These are phyloP conservation scores for Ceriops tagal DNA, from an alignment of 345 rosid species.

Conservation along the genomic window DNA sequence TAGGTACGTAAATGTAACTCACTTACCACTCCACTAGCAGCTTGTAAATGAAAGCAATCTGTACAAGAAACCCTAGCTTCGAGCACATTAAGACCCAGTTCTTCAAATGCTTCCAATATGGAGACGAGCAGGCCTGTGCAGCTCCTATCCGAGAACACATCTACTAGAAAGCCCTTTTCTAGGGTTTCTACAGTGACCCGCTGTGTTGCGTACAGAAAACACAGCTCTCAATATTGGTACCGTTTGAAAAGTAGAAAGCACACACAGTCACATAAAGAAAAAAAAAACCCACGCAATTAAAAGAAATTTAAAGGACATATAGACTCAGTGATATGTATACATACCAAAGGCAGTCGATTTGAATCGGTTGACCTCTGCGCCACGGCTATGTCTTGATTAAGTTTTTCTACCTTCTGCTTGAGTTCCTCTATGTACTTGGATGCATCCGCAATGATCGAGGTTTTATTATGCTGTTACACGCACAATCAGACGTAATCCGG, in stretches of 20 bases:
- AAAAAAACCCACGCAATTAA: neutral
- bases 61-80: constrained; percentile 98
- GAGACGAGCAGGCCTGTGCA: constrained; percentile 79
- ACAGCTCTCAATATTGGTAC: too few species aligned
- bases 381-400: constrained; percentile 48
- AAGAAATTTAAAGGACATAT: neutral
- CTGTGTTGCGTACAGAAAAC: neutral
- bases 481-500: neutral
- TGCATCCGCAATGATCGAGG: constrained; percentile 71
- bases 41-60: constrained; percentile 64
- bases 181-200: constrained; percentile 82
- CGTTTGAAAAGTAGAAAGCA: too few species aligned
- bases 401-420: constrained; percentile 60
- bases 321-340: too few species aligned
- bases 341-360: constrained; percentile 41
- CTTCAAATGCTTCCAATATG: constrained; percentile 80
- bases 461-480: constrained; percentile 48
- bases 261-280: too few species aligned
- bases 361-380: constrained; percentile 37
- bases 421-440: constrained; percentile 76
- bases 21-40: constrained; percentile 70
- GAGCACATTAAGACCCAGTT: constrained; percentile 62
- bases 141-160: constrained; percentile 51
- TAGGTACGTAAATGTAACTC: neutral
- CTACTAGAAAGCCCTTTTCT: constrained; percentile 73